These are phyloP conservation scores for Thalassiosira oceanica DNA, from an alignment of 352 stramenopile species.

Conservation along the genomic window DNA sequence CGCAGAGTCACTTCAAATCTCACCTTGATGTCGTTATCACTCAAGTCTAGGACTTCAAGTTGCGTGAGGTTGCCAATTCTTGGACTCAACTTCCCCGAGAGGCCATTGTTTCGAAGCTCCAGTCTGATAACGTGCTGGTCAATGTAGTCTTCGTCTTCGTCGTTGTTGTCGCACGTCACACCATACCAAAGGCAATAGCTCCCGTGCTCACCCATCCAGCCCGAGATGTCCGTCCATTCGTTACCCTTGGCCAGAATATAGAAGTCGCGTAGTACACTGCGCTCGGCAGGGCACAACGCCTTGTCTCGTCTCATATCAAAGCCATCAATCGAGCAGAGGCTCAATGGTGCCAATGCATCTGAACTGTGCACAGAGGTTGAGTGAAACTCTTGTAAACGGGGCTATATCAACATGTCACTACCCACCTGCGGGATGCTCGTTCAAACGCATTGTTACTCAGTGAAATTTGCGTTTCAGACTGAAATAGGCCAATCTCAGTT, in stretches of 20 bases:
- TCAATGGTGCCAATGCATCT: conserved; percentile 28
- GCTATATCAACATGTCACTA: too few relatives aligned
- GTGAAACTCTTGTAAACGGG: too few relatives aligned
- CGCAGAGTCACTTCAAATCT: neutral
- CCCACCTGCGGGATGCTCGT: too few relatives aligned
- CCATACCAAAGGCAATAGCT: conserved; percentile 31
- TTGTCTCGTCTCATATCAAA: conserved; percentile 30
- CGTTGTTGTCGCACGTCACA: conserved; percentile 13
- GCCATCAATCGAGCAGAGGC: conserved; percentile 21
- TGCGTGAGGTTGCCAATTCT: conserved; percentile 13
- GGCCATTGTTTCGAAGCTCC: conserved; percentile 27
- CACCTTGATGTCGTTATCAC: conserved; percentile 38
- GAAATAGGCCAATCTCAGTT: neutral
- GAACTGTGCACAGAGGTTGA: neutral
- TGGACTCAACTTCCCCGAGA: conserved; percentile 13
- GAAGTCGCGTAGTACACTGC: conserved; percentile 35
- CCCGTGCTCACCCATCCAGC: conserved; percentile 18
- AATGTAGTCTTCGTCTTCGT: too few relatives aligned
- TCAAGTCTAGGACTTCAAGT: conserved; percentile 17
- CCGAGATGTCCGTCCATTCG: conserved; percentile 25
- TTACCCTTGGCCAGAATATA: conserved; percentile 28
- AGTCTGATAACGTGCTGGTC: neutral
- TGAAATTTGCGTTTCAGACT: neutral
- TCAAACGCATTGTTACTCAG: too few relatives aligned
- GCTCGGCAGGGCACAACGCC: conserved; percentile 22